Evolutionary conservation across 352 stramenopile genomes (phyloP).

Genomic region (Pythium coloratum): DNA sequence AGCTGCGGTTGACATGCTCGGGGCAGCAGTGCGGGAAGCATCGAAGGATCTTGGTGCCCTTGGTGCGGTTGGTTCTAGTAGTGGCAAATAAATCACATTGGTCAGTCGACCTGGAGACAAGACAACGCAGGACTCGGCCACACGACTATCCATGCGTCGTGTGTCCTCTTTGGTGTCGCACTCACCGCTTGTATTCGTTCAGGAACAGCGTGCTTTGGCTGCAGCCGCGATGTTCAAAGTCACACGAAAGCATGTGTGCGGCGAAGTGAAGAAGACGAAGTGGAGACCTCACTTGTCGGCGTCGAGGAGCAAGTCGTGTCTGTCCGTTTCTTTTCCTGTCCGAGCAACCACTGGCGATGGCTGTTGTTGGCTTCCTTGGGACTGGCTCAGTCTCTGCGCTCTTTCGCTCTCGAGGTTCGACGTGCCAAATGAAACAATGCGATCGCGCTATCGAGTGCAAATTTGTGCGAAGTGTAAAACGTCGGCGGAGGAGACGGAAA

Average conservation of each 20-base stretch:
- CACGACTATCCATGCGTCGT: constrained; percentile 7
- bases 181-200: constrained; percentile 65
- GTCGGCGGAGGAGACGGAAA: background rate
- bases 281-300: background rate
- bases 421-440: background rate
- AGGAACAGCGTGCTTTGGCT: constrained; percentile 44
- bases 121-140: background rate
- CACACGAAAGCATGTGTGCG: constrained; percentile 32
- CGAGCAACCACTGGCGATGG: background rate
- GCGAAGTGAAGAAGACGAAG: background rate
- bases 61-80: constrained; percentile 48
- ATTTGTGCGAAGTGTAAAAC: background rate
- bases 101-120: constrained; percentile 5
- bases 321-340: background rate
- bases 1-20: constrained; percentile 63
- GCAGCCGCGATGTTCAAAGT: constrained; percentile 44
- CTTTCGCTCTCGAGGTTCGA: background rate
- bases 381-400: background rate
- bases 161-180: background rate
- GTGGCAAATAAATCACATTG: background rate
- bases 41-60: constrained; percentile 63
- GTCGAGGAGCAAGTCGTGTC: background rate
- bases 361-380: background rate
- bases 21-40: constrained; percentile 78
- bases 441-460: background rate